A percentile compares a stretch with the other conserved stretches of the same genome.
Conservation (phyloP, 257 asterid genomes). For the Primulina eburnea region DNA sequence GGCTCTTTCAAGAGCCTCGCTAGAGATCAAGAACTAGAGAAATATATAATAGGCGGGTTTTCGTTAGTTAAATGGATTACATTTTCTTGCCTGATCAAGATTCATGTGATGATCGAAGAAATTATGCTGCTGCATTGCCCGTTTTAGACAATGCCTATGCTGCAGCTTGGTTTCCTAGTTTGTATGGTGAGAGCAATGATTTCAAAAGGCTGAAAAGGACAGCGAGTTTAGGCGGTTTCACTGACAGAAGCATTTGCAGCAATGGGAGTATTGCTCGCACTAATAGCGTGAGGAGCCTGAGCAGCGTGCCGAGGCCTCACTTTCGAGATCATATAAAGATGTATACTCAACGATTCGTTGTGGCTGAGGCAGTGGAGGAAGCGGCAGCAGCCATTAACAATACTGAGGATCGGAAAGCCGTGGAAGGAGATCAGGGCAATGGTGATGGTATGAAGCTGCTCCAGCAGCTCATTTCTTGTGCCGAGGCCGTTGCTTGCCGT, state of each 20-base stretch:
- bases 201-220: constrained; percentile 46
- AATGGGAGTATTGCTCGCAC: constrained; percentile 33
- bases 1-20: constrained; percentile 64
- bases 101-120: constrained; percentile 29
- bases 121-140: constrained; percentile 23
- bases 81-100: constrained; percentile 29
- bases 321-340: constrained; percentile 70
- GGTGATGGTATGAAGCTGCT: constrained; percentile 59
- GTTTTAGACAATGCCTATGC: constrained; percentile 28
- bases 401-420: constrained; percentile 23
- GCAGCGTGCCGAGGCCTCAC: constrained; percentile 43
- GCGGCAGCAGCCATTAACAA: constrained; percentile 33
- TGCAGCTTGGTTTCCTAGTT: constrained; percentile 35
- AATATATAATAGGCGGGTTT: not conserved
- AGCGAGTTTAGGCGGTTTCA: constrained; percentile 28
- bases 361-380: constrained; percentile 57
- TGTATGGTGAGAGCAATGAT: constrained; percentile 37
- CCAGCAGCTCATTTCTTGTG: constrained; percentile 70
- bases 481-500: constrained; percentile 81
- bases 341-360: constrained; percentile 53
- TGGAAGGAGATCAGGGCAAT: constrained; percentile 21
- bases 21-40: constrained; percentile 20
- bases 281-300: constrained; percentile 38
- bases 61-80: constrained; percentile 36
- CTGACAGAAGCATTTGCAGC: constrained; percentile 28